Percentiles rank a stretch among this genome's conserved stretches.
Conservation (phyloP, 768 basidiomycete genomes). For the Coprinopsis cinerea region DNA sequence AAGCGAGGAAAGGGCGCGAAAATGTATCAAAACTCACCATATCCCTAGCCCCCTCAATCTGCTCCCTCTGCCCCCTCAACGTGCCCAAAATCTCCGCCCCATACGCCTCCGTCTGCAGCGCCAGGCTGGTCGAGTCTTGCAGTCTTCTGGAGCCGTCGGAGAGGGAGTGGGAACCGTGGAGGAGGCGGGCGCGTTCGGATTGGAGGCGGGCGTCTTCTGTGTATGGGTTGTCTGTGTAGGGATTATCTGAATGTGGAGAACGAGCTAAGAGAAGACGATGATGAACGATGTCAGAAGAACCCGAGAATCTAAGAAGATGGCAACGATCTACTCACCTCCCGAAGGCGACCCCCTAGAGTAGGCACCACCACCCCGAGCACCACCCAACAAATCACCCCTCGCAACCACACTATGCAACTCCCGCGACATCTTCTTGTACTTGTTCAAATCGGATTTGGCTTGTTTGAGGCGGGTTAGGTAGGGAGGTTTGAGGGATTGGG, state of each 20-base stretch:
- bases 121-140: constrained; percentile 75
- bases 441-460: constrained; percentile 64
- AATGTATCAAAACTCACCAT: constrained; percentile 43
- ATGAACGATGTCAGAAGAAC: too few species aligned
- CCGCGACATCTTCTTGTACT: constrained; percentile 73
- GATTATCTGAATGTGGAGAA: too few species aligned
- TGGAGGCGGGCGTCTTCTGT: too few species aligned
- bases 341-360: neutral
- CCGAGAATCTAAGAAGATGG: too few species aligned
- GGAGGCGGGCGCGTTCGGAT: constrained; percentile 64
- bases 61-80: constrained; percentile 79
- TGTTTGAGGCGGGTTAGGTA: constrained; percentile 64
- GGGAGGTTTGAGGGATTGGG: constrained; percentile 67
- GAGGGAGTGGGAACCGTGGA: constrained; percentile 66
- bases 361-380: neutral
- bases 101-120: constrained; percentile 88
- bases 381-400: neutral
- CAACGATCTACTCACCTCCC: too few species aligned
- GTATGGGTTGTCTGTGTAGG: constrained; percentile 80
- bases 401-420: constrained; percentile 42
- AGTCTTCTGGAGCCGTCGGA: constrained; percentile 71
- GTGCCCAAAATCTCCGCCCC: constrained; percentile 84
- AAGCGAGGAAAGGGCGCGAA: neutral
- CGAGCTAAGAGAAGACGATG: too few species aligned
- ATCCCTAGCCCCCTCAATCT: constrained; percentile 83